Percentiles rank a stretch among this genome's conserved stretches.
Evolutionary conservation across 106 monocot genomes (phyloP).

Genomic region (Phalaenopsis aphrodite): DNA sequence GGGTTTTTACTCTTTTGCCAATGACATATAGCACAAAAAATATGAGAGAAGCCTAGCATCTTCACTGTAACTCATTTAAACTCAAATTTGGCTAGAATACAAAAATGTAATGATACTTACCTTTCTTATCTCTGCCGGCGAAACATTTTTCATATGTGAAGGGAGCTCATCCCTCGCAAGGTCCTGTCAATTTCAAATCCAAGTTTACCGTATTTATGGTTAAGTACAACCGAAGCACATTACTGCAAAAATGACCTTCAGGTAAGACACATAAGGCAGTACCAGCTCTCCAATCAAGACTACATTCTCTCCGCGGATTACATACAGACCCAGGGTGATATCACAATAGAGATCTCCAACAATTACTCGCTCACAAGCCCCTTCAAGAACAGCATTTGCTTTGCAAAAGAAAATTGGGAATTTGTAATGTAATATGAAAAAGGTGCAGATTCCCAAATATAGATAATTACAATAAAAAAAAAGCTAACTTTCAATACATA

Average conservation of each 20-base stretch:
- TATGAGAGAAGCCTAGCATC: background rate
- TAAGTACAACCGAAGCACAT: background rate
- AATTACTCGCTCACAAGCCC: conserved; percentile 84
- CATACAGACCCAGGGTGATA: conserved; percentile 86
- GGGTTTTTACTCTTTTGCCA: too few relatives aligned
- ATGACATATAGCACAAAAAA: background rate
- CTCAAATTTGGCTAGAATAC: background rate
- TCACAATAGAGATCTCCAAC: conserved; percentile 86
- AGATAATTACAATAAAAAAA: background rate
- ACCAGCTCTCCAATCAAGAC: conserved; percentile 95
- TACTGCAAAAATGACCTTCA: background rate
- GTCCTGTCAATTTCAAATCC: conserved; percentile 31
- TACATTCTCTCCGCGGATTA: conserved; percentile 90
- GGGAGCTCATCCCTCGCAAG: conserved; percentile 75
- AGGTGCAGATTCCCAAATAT: background rate
- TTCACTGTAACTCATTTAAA: background rate
- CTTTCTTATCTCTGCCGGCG: conserved; percentile 66
- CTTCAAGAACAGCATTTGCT: conserved; percentile 97
- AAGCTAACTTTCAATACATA: conserved; percentile 11
- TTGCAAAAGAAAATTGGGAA: conserved; percentile 1
- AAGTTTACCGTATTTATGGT: background rate
- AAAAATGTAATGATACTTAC: conserved; percentile 16
- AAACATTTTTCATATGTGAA: conserved; percentile 63
- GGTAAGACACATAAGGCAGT: conserved; percentile 7
- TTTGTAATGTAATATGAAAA: background rate